Evolutionary conservation across 805 yeast genomes (phyloP).

Genomic region (Ogataea haglerorum): DNA sequence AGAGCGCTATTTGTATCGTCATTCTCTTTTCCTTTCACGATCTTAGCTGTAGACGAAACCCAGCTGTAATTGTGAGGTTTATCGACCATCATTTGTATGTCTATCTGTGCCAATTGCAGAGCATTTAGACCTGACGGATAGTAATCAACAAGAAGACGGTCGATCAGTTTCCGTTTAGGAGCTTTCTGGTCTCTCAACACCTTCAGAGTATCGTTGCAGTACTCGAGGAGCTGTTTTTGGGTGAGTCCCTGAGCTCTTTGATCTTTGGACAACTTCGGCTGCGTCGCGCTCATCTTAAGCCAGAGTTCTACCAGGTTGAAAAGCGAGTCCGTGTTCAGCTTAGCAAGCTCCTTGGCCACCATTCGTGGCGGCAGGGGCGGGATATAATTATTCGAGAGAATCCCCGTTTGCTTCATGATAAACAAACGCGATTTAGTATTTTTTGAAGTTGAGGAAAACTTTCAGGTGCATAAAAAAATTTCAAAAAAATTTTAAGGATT

Average conservation of each 20-base stretch:
- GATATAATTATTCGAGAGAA: slow-evolving; percentile 33
- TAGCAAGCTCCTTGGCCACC: slow-evolving; percentile 26
- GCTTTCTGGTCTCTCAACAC: slow-evolving; percentile 12
- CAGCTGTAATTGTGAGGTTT: slow-evolving; percentile 47
- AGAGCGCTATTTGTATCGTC: slow-evolving; percentile 19
- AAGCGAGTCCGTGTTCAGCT: slow-evolving; percentile 29
- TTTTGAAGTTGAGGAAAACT: background rate
- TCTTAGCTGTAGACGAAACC: slow-evolving; percentile 46
- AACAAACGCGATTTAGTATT: slow-evolving; percentile 7
- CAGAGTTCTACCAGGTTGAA: slow-evolving; percentile 32
- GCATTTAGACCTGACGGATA: slow-evolving; percentile 60
- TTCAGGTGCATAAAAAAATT: slow-evolving; percentile 2
- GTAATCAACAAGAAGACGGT: slow-evolving; percentile 43
- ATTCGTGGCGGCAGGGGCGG: slow-evolving; percentile 27
- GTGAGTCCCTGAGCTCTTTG: slow-evolving; percentile 21
- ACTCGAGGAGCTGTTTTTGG: slow-evolving; percentile 15
- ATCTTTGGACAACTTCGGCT: slow-evolving; percentile 24
- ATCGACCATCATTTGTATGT: slow-evolving; percentile 61
- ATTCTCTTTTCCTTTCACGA: slow-evolving; percentile 21
- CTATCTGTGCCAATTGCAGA: slow-evolving; percentile 67
- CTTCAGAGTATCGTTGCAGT: slow-evolving; percentile 14
- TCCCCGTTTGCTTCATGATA: slow-evolving; percentile 25
- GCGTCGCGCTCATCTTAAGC: slow-evolving; percentile 31
- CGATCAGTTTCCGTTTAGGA: slow-evolving; percentile 37
- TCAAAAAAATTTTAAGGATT: slow-evolving; percentile 11